Evolutionary conservation across 2,329 filamentous ascomycete genomes (phyloP), one percentile per base, ranked within the genome.

Genomic region (Bipolaris cookei): DNA sequence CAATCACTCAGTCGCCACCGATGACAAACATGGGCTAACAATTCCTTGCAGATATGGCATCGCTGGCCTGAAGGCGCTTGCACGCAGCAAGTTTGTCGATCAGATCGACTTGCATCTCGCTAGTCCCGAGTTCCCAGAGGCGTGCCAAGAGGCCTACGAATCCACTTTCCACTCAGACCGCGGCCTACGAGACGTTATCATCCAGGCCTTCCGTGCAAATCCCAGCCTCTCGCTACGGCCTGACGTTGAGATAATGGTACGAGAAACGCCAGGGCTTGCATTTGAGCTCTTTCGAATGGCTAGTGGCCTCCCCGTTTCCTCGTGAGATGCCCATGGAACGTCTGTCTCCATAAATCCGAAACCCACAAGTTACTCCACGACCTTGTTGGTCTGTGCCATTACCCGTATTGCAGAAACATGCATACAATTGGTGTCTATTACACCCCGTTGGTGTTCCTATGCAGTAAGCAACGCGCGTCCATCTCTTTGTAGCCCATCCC

Each of bases 241-340:
- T 44, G 80, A 82, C 46, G 75, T 83, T n/a, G 78, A 78, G 57
- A 64, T 71, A 23, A 72, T 75, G 16, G 75, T 82, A 46, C 74
- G 78, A 44, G 78, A 79, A 25, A 80, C 78, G 13, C 80, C 80
- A 2, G 72, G 72, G n/a, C 69, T 82, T 35, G 79, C 80, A 10
- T 78, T 79, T 58, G 81, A 83, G 61, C 74, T 83, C 6, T 82
- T 77, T 69, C 78, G 80, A 56, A 73, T 82, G 57, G 80, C 79
- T 25, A 77, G 78, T 42, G 81, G 80, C 1, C 64, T 82, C 37
- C 79, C 79, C 3, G 69, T 80, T 13, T 73, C 64, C 10, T 75
- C 71, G 14, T 72, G 66, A 71, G 18, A 44, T 30, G 18, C 45
- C 25, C 11, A 8, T 37, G 16, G 21, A 41, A 43, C 6, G 28